Conservation (phyloP, 176 grass and related monocot species). For the Puccinellia tenuiflora region DNA sequence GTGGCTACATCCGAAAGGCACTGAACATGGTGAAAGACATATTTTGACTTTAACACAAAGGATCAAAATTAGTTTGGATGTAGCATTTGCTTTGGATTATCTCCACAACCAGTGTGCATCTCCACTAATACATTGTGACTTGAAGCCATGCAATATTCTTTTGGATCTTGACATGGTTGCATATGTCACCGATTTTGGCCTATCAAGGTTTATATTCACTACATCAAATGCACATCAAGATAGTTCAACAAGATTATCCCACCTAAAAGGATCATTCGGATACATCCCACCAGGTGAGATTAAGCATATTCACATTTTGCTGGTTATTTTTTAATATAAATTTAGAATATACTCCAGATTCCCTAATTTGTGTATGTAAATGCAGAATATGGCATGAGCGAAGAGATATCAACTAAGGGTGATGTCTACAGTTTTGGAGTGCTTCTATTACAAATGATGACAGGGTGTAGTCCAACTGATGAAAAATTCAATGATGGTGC, state of each 20-base stretch:
- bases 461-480: neutral
- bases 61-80: neutral
- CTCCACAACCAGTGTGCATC: neutral
- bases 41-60: neutral
- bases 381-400: conserved; percentile 21
- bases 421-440: conserved; percentile 34
- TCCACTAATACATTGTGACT: conserved; percentile 15
- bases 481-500: neutral
- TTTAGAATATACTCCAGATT: neutral
- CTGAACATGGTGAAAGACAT: neutral
- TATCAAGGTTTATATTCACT: neutral
- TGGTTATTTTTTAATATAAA: neutral
- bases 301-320: neutral
- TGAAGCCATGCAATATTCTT: conserved; percentile 10
- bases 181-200: neutral
- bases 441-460: conserved; percentile 16
- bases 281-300: conserved; percentile 19
- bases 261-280: conserved; percentile 19
- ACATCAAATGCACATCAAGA: neutral
- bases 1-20: conserved; percentile 25
- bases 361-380: neutral
- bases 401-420: neutral
- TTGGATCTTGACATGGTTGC: conserved; percentile 5
- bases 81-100: conserved; percentile 5
- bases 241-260: neutral